These are phyloP conservation scores for Fusarium heterosporum DNA, from an alignment of 2,329 filamentous ascomycete genomes.

Conservation along the genomic window DNA sequence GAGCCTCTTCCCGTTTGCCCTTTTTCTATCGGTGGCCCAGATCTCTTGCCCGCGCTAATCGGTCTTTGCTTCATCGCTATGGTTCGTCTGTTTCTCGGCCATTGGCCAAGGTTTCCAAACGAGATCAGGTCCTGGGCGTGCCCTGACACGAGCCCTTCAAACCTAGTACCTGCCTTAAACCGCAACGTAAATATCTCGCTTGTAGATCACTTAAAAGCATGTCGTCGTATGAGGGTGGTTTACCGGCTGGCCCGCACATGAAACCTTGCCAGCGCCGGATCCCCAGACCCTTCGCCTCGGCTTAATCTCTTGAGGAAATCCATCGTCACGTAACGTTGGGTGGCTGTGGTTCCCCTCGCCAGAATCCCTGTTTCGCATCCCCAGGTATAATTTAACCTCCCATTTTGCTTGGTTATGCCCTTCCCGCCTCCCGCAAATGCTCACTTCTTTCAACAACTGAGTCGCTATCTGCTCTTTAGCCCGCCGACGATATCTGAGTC, in stretches of 20 bases:
- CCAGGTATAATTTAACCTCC: constrained; percentile 22
- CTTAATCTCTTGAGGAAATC: constrained; percentile 38
- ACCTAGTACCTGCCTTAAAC: constrained; percentile 40
- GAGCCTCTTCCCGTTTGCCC: constrained; percentile 28
- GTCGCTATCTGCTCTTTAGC: constrained; percentile 23
- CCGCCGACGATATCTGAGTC: constrained; percentile 40
- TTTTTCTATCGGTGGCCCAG: constrained; percentile 10
- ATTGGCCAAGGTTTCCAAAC: neutral
- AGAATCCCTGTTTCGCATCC: constrained; percentile 17
- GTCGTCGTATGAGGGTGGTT: constrained; percentile 35
- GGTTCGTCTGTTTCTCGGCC: constrained; percentile 9
- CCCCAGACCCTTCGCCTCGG: constrained; percentile 41
- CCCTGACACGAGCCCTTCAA: constrained; percentile 24
- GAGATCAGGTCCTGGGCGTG: constrained; percentile 12
- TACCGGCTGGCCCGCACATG: constrained; percentile 38
- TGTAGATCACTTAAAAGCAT: constrained; percentile 22
- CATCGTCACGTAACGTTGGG: constrained; percentile 29
- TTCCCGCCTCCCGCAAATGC: constrained; percentile 16
- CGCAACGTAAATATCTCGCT: constrained; percentile 37
- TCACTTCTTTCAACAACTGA: constrained; percentile 25
- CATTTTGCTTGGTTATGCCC: constrained; percentile 14
- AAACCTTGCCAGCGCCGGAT: constrained; percentile 39
- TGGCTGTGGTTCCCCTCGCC: constrained; percentile 33
- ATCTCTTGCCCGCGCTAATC: constrained; percentile 19
- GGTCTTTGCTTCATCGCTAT: constrained; percentile 16